phyloP scores from a whole-genome alignment of 768 basidiomycete genomes.

The Suillus subalutaceus region DNA sequence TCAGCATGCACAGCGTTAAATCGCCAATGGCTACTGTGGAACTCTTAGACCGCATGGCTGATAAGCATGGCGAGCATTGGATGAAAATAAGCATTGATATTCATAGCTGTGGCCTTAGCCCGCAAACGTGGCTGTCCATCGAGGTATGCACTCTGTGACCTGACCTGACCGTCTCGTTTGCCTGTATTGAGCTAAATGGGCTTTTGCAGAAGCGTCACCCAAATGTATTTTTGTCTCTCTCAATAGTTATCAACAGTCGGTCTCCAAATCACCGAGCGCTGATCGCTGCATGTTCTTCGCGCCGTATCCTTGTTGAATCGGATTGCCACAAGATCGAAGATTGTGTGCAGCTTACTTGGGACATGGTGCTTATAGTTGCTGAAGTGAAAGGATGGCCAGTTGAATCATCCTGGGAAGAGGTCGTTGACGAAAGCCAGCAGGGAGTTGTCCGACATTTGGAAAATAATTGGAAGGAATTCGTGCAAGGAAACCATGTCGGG shows the following conservation, averaged over 20 bases:
- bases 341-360: constrained; percentile 68
- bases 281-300: constrained; percentile 61
- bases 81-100: constrained; percentile 78
- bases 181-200: not conserved
- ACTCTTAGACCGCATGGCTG: constrained; percentile 60
- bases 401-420: constrained; percentile 59
- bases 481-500: constrained; percentile 44
- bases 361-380: constrained; percentile 73
- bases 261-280: constrained; percentile 65
- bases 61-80: constrained; percentile 61
- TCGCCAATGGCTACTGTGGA: constrained; percentile 69
- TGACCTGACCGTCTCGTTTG: not conserved
- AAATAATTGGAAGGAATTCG: constrained; percentile 72
- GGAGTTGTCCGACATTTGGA: constrained; percentile 71
- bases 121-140: constrained; percentile 72
- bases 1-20: constrained; percentile 90
- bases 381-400: constrained; percentile 76
- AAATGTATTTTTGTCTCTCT: constrained; percentile 88
- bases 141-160: constrained; percentile 55
- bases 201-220: constrained; percentile 58
- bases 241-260: constrained; percentile 81
- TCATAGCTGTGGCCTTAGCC: constrained; percentile 87
- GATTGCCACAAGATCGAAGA: constrained; percentile 74
- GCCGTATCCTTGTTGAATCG: constrained; percentile 83
- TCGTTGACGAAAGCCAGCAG: constrained; percentile 43